Evolutionary conservation across 192 early-diverging fungal species (phyloP).

Genomic region (Backusella circina): DNA sequence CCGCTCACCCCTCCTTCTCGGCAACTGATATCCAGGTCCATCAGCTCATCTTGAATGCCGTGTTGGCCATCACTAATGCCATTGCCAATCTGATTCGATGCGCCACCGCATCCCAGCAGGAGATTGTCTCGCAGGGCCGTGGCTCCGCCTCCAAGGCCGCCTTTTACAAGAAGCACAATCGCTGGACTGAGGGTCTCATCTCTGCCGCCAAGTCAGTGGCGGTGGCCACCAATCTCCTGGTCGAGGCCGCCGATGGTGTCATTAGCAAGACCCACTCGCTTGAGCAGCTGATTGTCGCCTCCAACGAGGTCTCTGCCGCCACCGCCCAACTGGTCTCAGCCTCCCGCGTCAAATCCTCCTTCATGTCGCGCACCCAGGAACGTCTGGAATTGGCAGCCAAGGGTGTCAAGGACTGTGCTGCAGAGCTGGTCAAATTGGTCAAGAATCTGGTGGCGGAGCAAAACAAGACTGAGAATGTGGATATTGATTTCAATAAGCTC

Average conservation of each 20-base stretch:
- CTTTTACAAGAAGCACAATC: constrained; percentile 99
- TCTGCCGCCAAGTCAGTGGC: constrained; percentile 95
- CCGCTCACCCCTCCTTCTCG: constrained; percentile 64
- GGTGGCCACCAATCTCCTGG: constrained; percentile 85
- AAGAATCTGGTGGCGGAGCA: constrained; percentile 78
- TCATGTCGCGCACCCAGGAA: constrained; percentile 91
- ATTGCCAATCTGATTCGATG: constrained; percentile 92
- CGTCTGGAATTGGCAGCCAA: constrained; percentile 91
- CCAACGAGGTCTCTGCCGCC: constrained; percentile 93
- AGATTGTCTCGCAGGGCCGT: constrained; percentile 92
- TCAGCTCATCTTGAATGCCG: constrained; percentile 83
- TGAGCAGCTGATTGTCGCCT: constrained; percentile 97
- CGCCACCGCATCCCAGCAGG: constrained; percentile 93
- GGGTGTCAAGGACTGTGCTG: constrained; percentile 88
- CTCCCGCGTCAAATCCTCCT: constrained; percentile 89
- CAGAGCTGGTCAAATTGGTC: constrained; percentile 88
- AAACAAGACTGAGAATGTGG: constrained; percentile 56
- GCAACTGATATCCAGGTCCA: constrained; percentile 87
- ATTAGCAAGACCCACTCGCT: constrained; percentile 85
- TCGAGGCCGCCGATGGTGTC: constrained; percentile 95
- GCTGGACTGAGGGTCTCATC: constrained; percentile 98
- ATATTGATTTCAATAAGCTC: constrained; percentile 69
- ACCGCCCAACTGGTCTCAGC: constrained; percentile 97
- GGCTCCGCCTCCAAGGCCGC: constrained; percentile 75
- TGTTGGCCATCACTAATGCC: constrained; percentile 91